Evolutionary conservation across 2,329 filamentous ascomycete genomes (phyloP), one percentile per base, ranked within the genome.

Genomic region (Aspergillus latus): DNA sequence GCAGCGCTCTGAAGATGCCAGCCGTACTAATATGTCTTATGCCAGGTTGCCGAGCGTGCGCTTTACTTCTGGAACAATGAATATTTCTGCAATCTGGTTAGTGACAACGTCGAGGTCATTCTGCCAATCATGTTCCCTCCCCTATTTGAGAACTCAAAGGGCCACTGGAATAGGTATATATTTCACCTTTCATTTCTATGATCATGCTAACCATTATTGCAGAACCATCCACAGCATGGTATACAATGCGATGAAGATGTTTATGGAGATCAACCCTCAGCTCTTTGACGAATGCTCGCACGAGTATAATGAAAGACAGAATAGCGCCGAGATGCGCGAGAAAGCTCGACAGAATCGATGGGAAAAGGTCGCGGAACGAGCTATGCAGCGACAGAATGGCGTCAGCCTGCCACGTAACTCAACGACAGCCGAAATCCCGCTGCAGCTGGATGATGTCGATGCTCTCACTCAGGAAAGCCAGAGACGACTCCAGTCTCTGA

Each of bases 41-140:
- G 15, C 44, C 59, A 86, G 83, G 94, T 99, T 57, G 94, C 94
- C 16, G 94, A 99, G 78, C 87, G 94, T 63, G 94, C 94, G 4
- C 82, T 99, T 29, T 99, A 99, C 78, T 99, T 99, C 80, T 99
- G 94, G 94, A 99, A 99, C 81, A 99, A 99, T 71, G 94, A 99
- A 74, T 99, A 99, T 74, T 99, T 99, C 78, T 99, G 94, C 81
- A 99, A 97, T 71, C 82, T 99, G 58, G 94, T 99, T 64, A 97
- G 92, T 79, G 94, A 99, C 77, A 99, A 99, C 68, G 94, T 99
- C 54, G 93, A 97, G 69, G 93, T 96, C 46, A 99, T 99, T 66
- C 81, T 99, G 44, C 94, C 94, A 3, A 99, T 99, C 72, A 99
- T 99, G 94, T 99, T 99, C 77, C 92, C 93, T 28, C 93, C 94